Base-by-base conservation (phyloP, 257 asterid genomes). In the Forsythia viridissima region DNA sequence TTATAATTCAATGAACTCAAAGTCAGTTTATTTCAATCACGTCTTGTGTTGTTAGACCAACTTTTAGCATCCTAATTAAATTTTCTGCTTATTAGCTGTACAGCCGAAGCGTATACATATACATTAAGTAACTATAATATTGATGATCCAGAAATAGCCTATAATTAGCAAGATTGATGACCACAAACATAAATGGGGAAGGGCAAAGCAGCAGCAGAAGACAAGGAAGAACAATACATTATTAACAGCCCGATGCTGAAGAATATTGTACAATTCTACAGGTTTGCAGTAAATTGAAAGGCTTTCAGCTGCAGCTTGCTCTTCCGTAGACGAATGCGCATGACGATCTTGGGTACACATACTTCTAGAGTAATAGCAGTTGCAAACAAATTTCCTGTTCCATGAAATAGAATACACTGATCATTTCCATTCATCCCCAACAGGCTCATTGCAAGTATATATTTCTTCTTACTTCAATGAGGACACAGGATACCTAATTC, bases 201-300 rank as follows among this genome's bases (percentile, higher is more conserved):
- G 38, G 46, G 68, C 34, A 0, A 30, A 30, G 0, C 34, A 30
- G 34, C 72, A 20, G 30, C 3, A 11, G 55, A 41, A 21, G 68
- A 72, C 30, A 76, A 12, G 37, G 40, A 72, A 81, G 76, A 68
- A 69, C 5, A 75, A 82, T 86, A 96, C 98, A 85, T 93, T 91
- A 84, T 84, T 85, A 80, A 85, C 81, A 66, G 96, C 91, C 34
- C 99, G 97, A 38, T 97, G 98, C 84, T 93, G 97, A 77, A 96
- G 92, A 77, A 96, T 93, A 84, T 96, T 96, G 86, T 96, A 96
- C 67, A 93, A 80, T 57, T 96, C 99, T 75, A 96, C 97, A 42
- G 99, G 99, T 88, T 96, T 96, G 94, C 98, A 93, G 82, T 93
- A 96, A 74, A 77, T 84, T 61, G 97, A 87, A 44, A 96, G 97